Conservation (phyloP, 352 stramenopile genomes). For the Phytophthora palmivora region DNA sequence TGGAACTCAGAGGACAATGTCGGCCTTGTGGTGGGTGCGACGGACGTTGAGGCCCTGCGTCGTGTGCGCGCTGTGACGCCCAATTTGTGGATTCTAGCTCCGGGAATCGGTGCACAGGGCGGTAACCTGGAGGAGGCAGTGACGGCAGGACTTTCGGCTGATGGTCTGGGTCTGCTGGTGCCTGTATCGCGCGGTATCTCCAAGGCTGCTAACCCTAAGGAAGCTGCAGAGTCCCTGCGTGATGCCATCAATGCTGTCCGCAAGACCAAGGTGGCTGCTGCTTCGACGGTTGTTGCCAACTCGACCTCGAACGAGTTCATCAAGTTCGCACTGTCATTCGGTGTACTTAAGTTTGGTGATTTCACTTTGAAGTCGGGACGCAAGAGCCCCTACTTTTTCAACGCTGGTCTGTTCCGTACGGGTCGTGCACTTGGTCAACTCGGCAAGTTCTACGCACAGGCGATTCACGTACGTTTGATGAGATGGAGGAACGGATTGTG, state of each 20-base stretch:
- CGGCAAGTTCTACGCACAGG: conserved; percentile 94
- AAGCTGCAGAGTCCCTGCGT: conserved; percentile 90
- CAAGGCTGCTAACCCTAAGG: conserved; percentile 87
- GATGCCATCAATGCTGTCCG: conserved; percentile 95
- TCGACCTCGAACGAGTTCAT: conserved; percentile 95
- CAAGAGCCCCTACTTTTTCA: conserved; percentile 99
- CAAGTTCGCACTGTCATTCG: conserved; percentile 94
- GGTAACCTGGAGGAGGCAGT: conserved; percentile 93
- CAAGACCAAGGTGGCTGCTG: conserved; percentile 51
- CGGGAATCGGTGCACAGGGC: conserved; percentile 95
- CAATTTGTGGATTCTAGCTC: conserved; percentile 97
- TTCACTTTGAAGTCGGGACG: conserved; percentile 99
- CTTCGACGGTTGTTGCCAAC: conserved; percentile 6
- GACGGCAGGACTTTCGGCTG: conserved; percentile 70
- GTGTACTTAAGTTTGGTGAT: conserved; percentile 97
- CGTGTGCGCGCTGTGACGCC: conserved; percentile 87
- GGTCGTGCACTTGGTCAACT: conserved; percentile 93
- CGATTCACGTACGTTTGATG: conserved; percentile 83
- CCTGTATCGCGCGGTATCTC: conserved; percentile 98
- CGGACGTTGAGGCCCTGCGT: conserved; percentile 93
- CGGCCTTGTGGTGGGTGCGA: conserved; percentile 98
- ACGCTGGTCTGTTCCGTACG: conserved; percentile 97
- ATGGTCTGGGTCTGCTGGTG: conserved; percentile 95
- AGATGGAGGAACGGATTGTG: conserved; percentile 2
- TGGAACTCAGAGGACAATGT: conserved; percentile 94